Evolutionary conservation across 2,329 filamentous ascomycete species (phyloP), one percentile per base, ranked within the genome.

Genomic region (Neoscytalidium dimidiatum): DNA sequence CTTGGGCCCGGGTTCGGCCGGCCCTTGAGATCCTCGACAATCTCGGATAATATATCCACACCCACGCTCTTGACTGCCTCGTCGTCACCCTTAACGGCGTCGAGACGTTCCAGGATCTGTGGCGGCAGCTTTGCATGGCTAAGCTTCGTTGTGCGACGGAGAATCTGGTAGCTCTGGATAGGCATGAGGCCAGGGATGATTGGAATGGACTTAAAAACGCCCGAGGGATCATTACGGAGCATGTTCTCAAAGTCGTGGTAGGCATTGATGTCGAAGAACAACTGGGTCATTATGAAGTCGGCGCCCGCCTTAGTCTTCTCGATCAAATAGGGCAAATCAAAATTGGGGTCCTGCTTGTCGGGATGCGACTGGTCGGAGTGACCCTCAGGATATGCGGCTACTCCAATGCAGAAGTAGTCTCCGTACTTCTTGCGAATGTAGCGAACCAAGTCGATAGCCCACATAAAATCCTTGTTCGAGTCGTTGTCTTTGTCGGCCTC

Each of bases 221-320:
- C 92, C 72, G 92, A 96, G 53, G 92, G 87, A 73, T 99, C 92
- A 62, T 89, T 86, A 66, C 93, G 84, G 69, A 99, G 78, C 58
- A 84, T 86, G 68, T 82, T 85, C 80, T 98, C 94, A 73, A 96
- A 98, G 35, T 82, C 82, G 64, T 89, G 85, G 75, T 96, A 99
- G 19, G 92, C 92, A 3, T 91, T 84, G 26, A 93, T 85, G 74
- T 98, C 93, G 77, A 97, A 99, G 79, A 97, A 98, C 8, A 99
- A 84, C 78, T 99, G 95, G 0, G 95, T 98, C 92, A 99, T 97
- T 78, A 99, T 91, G 74, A 99, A 99, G 79, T 98, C 94, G 58
- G 94, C 95, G 1, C 95, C 95, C 3, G 95, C 95, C 71, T 90
- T 84, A 0, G 90, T 90, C 84, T 99, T 99, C 70, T 97, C 93